Evolutionary conservation across 352 stramenopile genomes (phyloP).

Genomic region (Pythium aquatile): DNA sequence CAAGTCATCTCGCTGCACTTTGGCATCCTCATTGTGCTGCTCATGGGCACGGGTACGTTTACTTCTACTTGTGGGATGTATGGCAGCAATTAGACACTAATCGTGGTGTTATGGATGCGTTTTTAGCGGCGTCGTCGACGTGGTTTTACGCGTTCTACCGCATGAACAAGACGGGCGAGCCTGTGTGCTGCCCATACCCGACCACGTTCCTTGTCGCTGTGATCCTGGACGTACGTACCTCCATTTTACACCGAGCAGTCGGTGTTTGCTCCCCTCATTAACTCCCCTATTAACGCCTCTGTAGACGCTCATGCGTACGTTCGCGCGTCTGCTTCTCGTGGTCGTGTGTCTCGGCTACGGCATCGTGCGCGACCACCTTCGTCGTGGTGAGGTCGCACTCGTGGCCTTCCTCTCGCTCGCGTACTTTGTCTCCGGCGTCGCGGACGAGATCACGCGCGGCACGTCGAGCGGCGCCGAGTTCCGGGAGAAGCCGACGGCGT

Average conservation of each 20-base stretch:
- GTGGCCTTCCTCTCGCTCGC: constrained; percentile 63
- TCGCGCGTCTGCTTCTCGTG: constrained; percentile 83
- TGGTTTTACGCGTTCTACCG: constrained; percentile 87
- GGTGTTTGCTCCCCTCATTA: neutral
- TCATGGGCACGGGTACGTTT: constrained; percentile 62
- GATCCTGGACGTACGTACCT: constrained; percentile 67
- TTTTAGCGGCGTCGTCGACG: constrained; percentile 39
- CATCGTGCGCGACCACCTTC: constrained; percentile 75
- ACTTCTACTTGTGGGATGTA: constrained; percentile 3
- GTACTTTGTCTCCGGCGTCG: constrained; percentile 77
- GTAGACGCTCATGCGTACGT: constrained; percentile 74
- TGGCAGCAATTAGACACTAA: neutral
- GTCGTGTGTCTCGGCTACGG: constrained; percentile 91
- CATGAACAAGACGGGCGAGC: constrained; percentile 88
- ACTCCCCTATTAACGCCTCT: neutral
- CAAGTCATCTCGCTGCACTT: constrained; percentile 81
- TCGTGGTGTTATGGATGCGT: neutral
- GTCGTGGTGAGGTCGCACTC: constrained; percentile 44
- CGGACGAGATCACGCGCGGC: constrained; percentile 73
- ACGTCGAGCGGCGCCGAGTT: constrained; percentile 80
- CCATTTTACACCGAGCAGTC: neutral
- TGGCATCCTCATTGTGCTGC: constrained; percentile 78
- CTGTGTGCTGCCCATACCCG: constrained; percentile 88
- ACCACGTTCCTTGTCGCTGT: constrained; percentile 82
- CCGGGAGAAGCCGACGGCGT: constrained; percentile 73